These are phyloP conservation scores for Singerocomus inundabilis DNA, from an alignment of 1,284 basidiomycete genomes.

Conservation along the genomic window DNA sequence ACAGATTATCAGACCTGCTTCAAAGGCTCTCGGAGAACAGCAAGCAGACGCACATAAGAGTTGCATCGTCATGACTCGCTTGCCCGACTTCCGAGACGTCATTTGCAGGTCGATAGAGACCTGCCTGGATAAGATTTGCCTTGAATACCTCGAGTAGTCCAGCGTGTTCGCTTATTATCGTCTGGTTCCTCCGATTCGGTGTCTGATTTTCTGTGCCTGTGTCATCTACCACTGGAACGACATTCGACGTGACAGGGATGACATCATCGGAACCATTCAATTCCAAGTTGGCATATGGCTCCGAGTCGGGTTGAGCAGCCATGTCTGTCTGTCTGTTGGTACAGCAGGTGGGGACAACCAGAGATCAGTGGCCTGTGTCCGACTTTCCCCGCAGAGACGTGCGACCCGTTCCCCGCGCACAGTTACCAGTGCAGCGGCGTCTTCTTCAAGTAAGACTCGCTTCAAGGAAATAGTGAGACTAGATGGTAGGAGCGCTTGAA, in stretches of 20 bases:
- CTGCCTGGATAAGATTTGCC: conserved; percentile 43
- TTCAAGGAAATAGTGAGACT: too few species aligned
- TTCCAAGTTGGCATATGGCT: not conserved
- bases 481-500: too few species aligned
- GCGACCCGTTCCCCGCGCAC: too few species aligned
- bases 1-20: not conserved
- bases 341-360: not conserved
- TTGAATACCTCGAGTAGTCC: conserved; percentile 48
- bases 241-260: not conserved
- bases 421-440: too few species aligned
- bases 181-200: conserved; percentile 4
- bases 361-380: too few species aligned
- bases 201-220: not conserved
- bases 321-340: conserved; percentile 1
- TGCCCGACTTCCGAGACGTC: conserved; percentile 21
- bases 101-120: conserved; percentile 48
- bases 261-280: not conserved
- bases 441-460: too few species aligned
- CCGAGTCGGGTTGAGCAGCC: conserved; percentile 9
- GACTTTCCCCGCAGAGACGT: not conserved
- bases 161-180: conserved; percentile 1
- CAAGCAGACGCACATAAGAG: conserved; percentile 53
- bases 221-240: not conserved
- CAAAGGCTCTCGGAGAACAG: not conserved
- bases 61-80: conserved; percentile 63